Percentiles rank a stretch among this genome's conserved stretches.
phyloP scores from a whole-genome alignment of 768 basidiomycete genomes.

The Gelatoporia subvermispora region DNA sequence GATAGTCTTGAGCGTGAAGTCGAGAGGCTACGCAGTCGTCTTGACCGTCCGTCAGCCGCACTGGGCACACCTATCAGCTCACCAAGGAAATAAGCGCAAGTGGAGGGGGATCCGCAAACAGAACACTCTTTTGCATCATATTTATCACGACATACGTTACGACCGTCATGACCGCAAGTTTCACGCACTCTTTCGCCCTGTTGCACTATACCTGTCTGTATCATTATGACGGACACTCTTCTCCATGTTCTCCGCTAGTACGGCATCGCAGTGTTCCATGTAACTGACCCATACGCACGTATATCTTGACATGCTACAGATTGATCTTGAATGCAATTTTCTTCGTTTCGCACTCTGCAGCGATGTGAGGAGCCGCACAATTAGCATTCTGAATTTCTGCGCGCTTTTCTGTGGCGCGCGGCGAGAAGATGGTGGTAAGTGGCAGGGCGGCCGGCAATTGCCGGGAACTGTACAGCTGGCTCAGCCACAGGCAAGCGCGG shows the following conservation, averaged over 20 bases:
- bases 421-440: too few relatives aligned
- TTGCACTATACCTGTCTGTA: neutral
- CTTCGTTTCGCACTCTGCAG: too few relatives aligned
- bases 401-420: too few relatives aligned
- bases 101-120: neutral
- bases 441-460: too few relatives aligned
- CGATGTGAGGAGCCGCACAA: too few relatives aligned
- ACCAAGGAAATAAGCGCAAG: conserved; percentile 24
- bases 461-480: too few relatives aligned
- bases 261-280: too few relatives aligned
- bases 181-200: neutral
- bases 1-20: conserved; percentile 59
- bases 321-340: too few relatives aligned
- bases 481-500: too few relatives aligned
- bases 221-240: neutral
- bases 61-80: conserved; percentile 30
- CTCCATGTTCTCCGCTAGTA: neutral
- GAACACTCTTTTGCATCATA: neutral
- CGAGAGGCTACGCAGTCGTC: conserved; percentile 61
- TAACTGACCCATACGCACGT: too few relatives aligned
- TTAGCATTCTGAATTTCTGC: too few relatives aligned
- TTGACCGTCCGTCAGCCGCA: conserved; percentile 51
- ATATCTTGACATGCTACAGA: too few relatives aligned
- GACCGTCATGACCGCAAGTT: neutral
- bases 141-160: neutral